A percentile compares a stretch with the other conserved stretches of the same genome.
Evolutionary conservation across 345 rosid genomes (phyloP).

Genomic region (Murraya koenigii): DNA sequence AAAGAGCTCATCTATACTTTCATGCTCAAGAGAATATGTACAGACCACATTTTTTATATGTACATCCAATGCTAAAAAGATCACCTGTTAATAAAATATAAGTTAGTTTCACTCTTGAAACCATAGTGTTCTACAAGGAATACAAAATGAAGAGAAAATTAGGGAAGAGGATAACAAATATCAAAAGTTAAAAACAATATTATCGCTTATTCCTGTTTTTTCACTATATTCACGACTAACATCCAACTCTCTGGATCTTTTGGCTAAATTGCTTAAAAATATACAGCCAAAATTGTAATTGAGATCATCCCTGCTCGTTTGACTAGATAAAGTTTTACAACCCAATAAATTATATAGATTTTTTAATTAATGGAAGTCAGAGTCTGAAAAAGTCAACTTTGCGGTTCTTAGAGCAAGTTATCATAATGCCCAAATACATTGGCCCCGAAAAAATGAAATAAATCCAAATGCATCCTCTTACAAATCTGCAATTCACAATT

Average conservation of each 20-base stretch:
- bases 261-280: not conserved
- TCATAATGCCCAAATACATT: not conserved
- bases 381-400: constrained; percentile 8
- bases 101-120: constrained; percentile 12
- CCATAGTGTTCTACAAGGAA: not conserved
- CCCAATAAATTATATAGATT: not conserved
- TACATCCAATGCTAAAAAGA: constrained; percentile 57
- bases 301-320: not conserved
- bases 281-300: not conserved
- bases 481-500: not conserved
- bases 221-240: not conserved
- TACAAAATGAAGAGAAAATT: not conserved
- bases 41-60: constrained; percentile 50
- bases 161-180: not conserved
- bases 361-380: not conserved
- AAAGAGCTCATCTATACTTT: constrained; percentile 47
- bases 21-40: constrained; percentile 71
- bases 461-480: not conserved
- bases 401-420: constrained; percentile 3
- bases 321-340: not conserved
- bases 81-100: constrained; percentile 47
- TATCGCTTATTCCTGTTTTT: not conserved
- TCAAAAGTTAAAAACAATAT: not conserved
- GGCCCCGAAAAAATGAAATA: not conserved
- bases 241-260: not conserved